phyloP scores from a whole-genome alignment of 1,139 yeast species.

The Pichiaceae sp. region DNA sequence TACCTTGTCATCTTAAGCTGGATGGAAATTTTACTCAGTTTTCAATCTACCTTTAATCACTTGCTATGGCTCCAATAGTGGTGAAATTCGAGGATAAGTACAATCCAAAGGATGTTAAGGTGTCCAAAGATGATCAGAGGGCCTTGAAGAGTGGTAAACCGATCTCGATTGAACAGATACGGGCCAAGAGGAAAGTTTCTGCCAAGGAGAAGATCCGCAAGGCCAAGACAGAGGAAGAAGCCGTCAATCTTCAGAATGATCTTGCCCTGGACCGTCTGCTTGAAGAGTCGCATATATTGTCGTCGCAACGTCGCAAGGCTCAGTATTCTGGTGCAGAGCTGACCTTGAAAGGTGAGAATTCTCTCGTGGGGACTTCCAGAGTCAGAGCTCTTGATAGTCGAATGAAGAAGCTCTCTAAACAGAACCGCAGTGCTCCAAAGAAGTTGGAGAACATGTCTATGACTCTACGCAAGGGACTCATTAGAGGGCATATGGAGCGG shows the following conservation, averaged over 20 bases:
- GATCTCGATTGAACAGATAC: conserved; percentile 25
- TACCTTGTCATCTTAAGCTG: conserved; percentile 61
- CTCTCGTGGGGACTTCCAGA: conserved; percentile 75
- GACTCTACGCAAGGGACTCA: conserved; percentile 79
- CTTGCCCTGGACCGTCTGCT: conserved; percentile 74
- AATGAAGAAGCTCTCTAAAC: conserved; percentile 44
- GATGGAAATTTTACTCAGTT: not conserved
- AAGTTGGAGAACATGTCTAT: conserved; percentile 79
- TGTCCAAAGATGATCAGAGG: conserved; percentile 36
- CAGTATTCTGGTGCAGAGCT: conserved; percentile 70
- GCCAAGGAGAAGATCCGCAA: conserved; percentile 17
- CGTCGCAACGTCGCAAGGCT: conserved; percentile 29
- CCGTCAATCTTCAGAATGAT: conserved; percentile 64
- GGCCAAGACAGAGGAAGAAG: conserved; percentile 31
- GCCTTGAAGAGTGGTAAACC: conserved; percentile 33
- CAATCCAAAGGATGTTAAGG: conserved; percentile 22
- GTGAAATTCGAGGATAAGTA: conserved; percentile 36
- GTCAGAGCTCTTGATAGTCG: conserved; percentile 66
- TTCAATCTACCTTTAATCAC: not conserved
- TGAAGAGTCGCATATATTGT: conserved; percentile 77
- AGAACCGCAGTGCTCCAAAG: conserved; percentile 33
- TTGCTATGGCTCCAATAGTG: conserved; percentile 31
- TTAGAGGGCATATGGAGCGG: conserved; percentile 43
- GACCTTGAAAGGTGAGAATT: conserved; percentile 59
- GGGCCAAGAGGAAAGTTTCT: conserved; percentile 17